phyloP scores from a whole-genome alignment of 345 rosid genomes.

The Acer campestre region DNA sequence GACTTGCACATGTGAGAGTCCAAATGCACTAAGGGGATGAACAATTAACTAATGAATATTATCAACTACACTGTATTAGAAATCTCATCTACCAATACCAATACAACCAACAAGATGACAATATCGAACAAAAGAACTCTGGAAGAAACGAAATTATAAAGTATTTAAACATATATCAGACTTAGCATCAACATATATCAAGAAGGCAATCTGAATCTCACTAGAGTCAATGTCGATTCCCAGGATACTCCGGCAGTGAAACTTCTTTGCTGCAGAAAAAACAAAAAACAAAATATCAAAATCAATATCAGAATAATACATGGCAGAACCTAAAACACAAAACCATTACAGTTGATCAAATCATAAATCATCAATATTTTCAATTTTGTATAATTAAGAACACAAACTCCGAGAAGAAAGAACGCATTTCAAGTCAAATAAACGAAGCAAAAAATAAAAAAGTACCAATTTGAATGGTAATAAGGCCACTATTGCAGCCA shows the following conservation, averaged over 20 bases:
- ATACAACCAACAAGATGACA: neutral
- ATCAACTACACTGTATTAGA: neutral
- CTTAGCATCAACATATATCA: neutral
- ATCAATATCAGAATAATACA: neutral
- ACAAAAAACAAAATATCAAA: neutral
- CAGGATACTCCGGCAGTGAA: constrained; percentile 70
- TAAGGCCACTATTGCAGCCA: constrained; percentile 85
- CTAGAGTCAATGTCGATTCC: constrained; percentile 92
- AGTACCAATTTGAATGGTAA: constrained; percentile 80
- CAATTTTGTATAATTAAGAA: too few relatives aligned
- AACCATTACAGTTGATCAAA: too few relatives aligned
- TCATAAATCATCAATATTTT: too few relatives aligned
- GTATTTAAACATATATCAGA: neutral
- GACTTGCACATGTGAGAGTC: too few relatives aligned
- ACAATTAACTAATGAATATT: too few relatives aligned
- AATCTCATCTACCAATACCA: neutral
- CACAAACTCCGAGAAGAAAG: too few relatives aligned
- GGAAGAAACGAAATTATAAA: neutral
- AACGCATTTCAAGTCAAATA: too few relatives aligned
- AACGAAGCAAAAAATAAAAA: neutral
- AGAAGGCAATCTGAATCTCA: constrained; percentile 39
- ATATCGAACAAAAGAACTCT: neutral
- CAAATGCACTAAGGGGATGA: neutral
- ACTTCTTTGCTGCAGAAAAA: constrained; percentile 67
- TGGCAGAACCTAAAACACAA: too few relatives aligned